Evolutionary conservation across 805 yeast species (phyloP).

Genomic region (Yarrowia sp.): DNA sequence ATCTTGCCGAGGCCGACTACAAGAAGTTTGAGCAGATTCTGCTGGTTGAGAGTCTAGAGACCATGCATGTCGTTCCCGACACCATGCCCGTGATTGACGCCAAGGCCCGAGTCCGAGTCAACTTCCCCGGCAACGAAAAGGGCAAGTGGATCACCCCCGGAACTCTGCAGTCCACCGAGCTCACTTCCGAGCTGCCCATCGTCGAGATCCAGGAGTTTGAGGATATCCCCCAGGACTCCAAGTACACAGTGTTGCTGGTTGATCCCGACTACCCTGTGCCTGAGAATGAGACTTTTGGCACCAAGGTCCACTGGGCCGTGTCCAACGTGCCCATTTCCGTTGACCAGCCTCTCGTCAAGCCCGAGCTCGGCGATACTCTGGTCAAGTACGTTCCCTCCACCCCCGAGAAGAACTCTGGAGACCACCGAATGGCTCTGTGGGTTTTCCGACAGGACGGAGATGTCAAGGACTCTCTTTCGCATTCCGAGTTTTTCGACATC

Average conservation of each 20-base stretch:
- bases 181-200: constrained; percentile 72
- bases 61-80: constrained; percentile 82
- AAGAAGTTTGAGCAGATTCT: constrained; percentile 64
- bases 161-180: constrained; percentile 62
- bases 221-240: constrained; percentile 44
- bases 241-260: constrained; percentile 75
- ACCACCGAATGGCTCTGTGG: constrained; percentile 85
- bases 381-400: constrained; percentile 72
- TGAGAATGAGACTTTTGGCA: constrained; percentile 60
- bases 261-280: constrained; percentile 91
- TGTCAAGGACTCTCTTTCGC: constrained; percentile 26
- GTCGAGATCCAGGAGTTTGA: constrained; percentile 73
- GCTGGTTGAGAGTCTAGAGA: constrained; percentile 88
- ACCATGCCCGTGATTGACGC: constrained; percentile 89
- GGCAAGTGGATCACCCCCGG: constrained; percentile 78
- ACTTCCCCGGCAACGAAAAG: constrained; percentile 64
- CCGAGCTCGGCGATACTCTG: constrained; percentile 44
- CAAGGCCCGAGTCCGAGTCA: constrained; percentile 64
- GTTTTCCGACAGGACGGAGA: constrained; percentile 66
- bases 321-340: constrained; percentile 60
- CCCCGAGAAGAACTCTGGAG: constrained; percentile 83
- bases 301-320: constrained; percentile 75
- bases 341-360: constrained; percentile 33
- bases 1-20: constrained; percentile 69
- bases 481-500: constrained; percentile 61